Percentiles rank a stretch among this genome's conserved stretches.
These are phyloP conservation scores for Lecanosticta acicola DNA, from an alignment of 2,329 filamentous ascomycete genomes.

Conservation along the genomic window DNA sequence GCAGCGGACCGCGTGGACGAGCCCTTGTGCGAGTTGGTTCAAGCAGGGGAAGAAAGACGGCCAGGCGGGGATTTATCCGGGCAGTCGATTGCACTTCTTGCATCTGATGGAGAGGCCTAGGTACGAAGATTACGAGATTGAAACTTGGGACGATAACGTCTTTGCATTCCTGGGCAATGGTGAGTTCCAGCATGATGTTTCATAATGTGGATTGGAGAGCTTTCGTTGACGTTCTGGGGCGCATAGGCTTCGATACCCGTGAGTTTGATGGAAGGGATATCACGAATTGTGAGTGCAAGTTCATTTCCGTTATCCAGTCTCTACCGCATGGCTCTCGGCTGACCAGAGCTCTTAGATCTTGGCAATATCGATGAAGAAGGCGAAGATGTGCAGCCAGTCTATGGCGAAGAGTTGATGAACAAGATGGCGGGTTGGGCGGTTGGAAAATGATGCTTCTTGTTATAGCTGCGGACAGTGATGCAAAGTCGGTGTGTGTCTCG, in stretches of 20 bases:
- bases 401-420: conserved; percentile 36
- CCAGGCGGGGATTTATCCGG: conserved; percentile 38
- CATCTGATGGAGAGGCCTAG: conserved; percentile 34
- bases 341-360: conserved; percentile 25
- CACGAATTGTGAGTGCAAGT: conserved; percentile 31
- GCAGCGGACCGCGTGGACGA: conserved; percentile 35
- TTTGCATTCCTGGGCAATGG: conserved; percentile 41
- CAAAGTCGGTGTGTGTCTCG: too few species aligned
- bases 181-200: conserved; percentile 1
- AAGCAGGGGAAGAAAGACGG: conserved; percentile 35
- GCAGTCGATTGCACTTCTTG: conserved; percentile 36
- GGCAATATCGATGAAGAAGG: conserved; percentile 36
- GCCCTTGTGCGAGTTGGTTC: conserved; percentile 33
- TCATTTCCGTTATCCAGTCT: neutral
- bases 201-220: too few species aligned
- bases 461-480: too few species aligned
- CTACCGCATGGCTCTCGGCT: neutral
- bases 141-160: conserved; percentile 36
- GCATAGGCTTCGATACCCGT: conserved; percentile 37
- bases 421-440: conserved; percentile 35
- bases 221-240: conserved; percentile 1
- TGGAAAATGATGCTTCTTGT: conserved; percentile 10
- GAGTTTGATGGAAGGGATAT: conserved; percentile 46
- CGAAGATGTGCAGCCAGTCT: conserved; percentile 38
- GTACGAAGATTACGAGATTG: conserved; percentile 41